These are phyloP conservation scores for Leptographium lundbergii DNA, from an alignment of 2,329 filamentous ascomycete species.

Conservation along the genomic window DNA sequence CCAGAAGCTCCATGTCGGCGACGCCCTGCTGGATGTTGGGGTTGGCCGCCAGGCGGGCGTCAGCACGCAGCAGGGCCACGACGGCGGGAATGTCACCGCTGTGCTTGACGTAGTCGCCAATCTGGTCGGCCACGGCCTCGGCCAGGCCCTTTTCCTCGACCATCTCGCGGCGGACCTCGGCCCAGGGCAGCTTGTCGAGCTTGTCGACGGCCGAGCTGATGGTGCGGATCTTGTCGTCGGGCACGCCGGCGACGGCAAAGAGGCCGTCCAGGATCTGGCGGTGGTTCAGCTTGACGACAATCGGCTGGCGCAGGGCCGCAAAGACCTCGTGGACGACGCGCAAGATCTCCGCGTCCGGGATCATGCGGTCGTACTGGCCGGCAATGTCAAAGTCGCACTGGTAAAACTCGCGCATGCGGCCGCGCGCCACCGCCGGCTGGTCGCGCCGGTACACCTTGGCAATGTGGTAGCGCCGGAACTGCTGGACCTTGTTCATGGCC, in stretches of 20 bases:
- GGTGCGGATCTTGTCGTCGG: constrained; percentile 70
- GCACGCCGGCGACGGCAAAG: constrained; percentile 84
- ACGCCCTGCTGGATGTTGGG: constrained; percentile 66
- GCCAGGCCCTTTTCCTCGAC: constrained; percentile 78
- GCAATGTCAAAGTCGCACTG: constrained; percentile 97
- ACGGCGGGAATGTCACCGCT: constrained; percentile 40
- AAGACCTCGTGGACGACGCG: constrained; percentile 79
- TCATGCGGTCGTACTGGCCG: constrained; percentile 76
- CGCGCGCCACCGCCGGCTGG: constrained; percentile 62
- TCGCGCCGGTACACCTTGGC: constrained; percentile 64
- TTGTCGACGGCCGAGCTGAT: constrained; percentile 95
- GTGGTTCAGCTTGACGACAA: constrained; percentile 92
- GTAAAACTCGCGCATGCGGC: constrained; percentile 91
- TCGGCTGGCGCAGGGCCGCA: constrained; percentile 53
- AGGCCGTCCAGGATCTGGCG: constrained; percentile 86
- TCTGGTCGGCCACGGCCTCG: constrained; percentile 66
- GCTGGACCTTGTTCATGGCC: constrained; percentile 78
- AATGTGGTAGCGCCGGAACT: constrained; percentile 90
- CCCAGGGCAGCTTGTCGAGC: constrained; percentile 83
- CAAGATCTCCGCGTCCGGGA: constrained; percentile 82
- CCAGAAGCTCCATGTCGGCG: constrained; percentile 67
- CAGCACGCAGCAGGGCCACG: constrained; percentile 53
- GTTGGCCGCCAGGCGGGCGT: constrained; percentile 58
- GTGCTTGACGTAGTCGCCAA: constrained; percentile 61
- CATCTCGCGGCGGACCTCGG: constrained; percentile 85